These are phyloP conservation scores for Flaveria floridana DNA, from an alignment of 140 eudicot genomes.

Conservation along the genomic window DNA sequence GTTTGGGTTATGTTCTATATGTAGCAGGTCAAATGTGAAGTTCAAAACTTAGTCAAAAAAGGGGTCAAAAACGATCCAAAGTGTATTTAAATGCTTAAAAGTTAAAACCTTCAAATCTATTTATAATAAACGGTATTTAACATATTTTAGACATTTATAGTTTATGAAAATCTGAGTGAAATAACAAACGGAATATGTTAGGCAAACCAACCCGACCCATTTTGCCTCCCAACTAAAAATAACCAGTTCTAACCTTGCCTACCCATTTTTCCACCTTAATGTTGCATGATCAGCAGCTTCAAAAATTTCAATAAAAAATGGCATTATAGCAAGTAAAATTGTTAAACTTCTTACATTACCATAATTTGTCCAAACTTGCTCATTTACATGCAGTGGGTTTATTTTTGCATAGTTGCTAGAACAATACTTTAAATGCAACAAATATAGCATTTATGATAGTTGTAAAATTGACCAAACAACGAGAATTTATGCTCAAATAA, in stretches of 20 bases:
- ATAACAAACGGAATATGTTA: too few species aligned
- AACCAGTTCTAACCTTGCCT: too few species aligned
- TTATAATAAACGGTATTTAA: background rate
- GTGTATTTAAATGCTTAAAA: background rate
- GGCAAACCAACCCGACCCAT: too few species aligned
- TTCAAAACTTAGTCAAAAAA: background rate
- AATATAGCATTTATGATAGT: background rate
- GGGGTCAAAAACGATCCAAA: background rate
- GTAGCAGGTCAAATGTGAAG: background rate
- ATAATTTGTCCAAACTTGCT: background rate
- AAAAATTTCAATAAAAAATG: background rate
- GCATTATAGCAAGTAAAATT: background rate
- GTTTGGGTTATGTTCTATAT: background rate
- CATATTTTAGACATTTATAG: too few species aligned
- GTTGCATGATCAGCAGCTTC: background rate
- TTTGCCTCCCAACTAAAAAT: too few species aligned
- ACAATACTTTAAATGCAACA: background rate
- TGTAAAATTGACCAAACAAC: background rate
- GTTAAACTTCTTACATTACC: conserved; percentile 14
- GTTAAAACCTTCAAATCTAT: background rate
- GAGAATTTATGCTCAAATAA: background rate
- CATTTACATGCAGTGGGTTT: background rate
- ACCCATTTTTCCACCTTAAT: background rate
- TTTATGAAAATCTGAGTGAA: too few species aligned
- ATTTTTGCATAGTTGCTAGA: conserved; percentile 4